Evolutionary conservation across 192 early-diverging fungal genomes (phyloP), one percentile per base, ranked within the genome.

Genomic region (Entomortierella lignicola): DNA sequence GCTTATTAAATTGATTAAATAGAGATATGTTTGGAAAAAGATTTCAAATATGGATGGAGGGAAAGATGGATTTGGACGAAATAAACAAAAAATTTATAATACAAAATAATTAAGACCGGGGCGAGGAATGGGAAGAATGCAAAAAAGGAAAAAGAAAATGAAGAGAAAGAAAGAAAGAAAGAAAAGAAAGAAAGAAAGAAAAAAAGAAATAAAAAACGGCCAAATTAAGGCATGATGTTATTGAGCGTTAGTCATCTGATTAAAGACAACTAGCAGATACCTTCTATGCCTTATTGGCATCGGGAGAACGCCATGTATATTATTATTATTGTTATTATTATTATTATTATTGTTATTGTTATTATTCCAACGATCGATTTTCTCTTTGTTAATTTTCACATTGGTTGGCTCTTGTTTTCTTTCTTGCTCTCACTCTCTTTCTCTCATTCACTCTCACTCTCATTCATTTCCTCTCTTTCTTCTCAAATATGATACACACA

Each of bases 161-260:
- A 25, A 55, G 25, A 51, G 47, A 42, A 27, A 69, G 39, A 37
- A 60, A 30, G 47, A 34, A 26, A 50, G 32, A 13, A 42, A 20
- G 37, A 58, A 29, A 69, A 60, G 30, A 60, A 68, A 57, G 6
- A 59, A 47, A 57, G 18, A 67, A 8, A 29, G 37, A 34, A 29
- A 18, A 50, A 29, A 41, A 17, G 29, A 69, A 20, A 21, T 30
- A n/a, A 63, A 8, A 10, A 52, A 25, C 8, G 55, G 30, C 10
- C 8, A 7, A 18, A 15, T 5, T 42, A 42, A 15, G 44, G 44
- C 44, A 15, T 47, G 52, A 54, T 54, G 13, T 27, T 54, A 54
- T 27, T 54, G 52, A 23, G 52, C 52, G 20, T 47, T 47, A 20
- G 44, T 47, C 44, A 47, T 47, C 20, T 47, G 44, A 47, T 47